Evolutionary conservation across 768 basidiomycete species (phyloP).

Genomic region (Mycena rebaudengoi): DNA sequence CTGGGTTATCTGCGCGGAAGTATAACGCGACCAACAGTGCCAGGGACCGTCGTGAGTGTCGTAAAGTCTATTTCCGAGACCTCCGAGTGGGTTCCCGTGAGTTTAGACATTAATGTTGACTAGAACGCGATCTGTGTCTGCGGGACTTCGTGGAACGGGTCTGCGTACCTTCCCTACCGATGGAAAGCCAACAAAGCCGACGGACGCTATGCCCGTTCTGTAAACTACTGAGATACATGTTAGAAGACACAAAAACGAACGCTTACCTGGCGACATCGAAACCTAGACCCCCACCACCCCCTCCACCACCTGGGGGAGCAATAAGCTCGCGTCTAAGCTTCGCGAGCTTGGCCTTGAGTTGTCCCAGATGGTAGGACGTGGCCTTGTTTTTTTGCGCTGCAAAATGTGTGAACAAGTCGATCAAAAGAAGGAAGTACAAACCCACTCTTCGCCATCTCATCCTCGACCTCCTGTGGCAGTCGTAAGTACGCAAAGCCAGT

Average conservation of each 20-base stretch:
- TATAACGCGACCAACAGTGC: slow-evolving; percentile 59
- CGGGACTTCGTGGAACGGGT: neutral
- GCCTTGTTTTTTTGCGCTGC: slow-evolving; percentile 97
- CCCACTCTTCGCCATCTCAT: slow-evolving; percentile 96
- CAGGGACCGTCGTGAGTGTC: slow-evolving; percentile 93
- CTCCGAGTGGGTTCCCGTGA: slow-evolving; percentile 97
- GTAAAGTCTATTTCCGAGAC: slow-evolving; percentile 98
- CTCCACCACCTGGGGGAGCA: slow-evolving; percentile 72
- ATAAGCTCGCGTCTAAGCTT: slow-evolving; percentile 96
- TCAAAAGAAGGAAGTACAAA: slow-evolving; percentile 19
- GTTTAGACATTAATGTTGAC: slow-evolving; percentile 94
- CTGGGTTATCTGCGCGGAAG: too few species aligned
- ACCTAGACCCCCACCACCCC: slow-evolving; percentile 91
- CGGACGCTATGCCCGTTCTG: slow-evolving; percentile 95
- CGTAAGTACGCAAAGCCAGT: slow-evolving; percentile 28
- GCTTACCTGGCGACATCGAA: slow-evolving; percentile 95
- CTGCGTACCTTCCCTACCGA: slow-evolving; percentile 88
- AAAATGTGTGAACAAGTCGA: slow-evolving; percentile 26
- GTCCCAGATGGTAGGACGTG: slow-evolving; percentile 94
- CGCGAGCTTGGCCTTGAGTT: slow-evolving; percentile 97
- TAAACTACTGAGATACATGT: slow-evolving; percentile 7
- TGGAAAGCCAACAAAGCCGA: slow-evolving; percentile 92
- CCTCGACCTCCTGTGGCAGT: slow-evolving; percentile 81
- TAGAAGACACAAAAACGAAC: neutral
- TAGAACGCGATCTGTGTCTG: slow-evolving; percentile 39